A percentile compares a stretch with the other conserved stretches of the same genome.
phyloP scores from a whole-genome alignment of 169 alveolate species.

The Eimeria maxima region DNA sequence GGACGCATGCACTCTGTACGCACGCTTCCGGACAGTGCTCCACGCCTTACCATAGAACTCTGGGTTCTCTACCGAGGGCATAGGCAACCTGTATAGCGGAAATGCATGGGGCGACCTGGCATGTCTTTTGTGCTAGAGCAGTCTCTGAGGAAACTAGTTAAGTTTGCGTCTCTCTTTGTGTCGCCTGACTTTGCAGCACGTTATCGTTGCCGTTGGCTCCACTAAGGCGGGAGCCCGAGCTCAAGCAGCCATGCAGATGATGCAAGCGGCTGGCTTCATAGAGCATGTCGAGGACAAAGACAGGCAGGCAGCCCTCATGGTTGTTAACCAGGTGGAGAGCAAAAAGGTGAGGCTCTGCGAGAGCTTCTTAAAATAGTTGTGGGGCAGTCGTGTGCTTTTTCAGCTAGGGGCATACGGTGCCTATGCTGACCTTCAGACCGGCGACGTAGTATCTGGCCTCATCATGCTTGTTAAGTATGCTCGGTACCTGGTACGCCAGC shows the following conservation, averaged over 20 bases:
- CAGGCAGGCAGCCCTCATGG: slow-evolving; percentile 76
- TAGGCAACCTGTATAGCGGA: neutral
- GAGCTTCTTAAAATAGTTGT: neutral
- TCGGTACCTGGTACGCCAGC: neutral
- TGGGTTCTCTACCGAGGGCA: neutral
- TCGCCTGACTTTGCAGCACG: slow-evolving; percentile 28
- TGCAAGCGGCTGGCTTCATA: slow-evolving; percentile 80
- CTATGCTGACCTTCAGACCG: neutral
- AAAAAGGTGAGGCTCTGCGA: slow-evolving; percentile 50
- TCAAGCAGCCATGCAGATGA: slow-evolving; percentile 80
- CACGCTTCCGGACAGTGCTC: neutral
- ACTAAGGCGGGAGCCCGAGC: slow-evolving; percentile 82
- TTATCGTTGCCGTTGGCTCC: slow-evolving; percentile 70
- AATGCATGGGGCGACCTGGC: neutral
- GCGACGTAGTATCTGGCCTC: neutral
- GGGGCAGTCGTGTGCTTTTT: neutral
- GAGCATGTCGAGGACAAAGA: slow-evolving; percentile 76
- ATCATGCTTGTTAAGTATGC: neutral
- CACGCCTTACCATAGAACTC: neutral
- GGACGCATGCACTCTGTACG: slow-evolving; percentile 78
- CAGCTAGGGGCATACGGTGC: neutral
- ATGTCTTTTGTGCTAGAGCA: neutral
- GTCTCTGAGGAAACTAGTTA: neutral
- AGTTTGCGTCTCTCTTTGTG: too few species aligned
- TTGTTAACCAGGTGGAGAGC: slow-evolving; percentile 72